phyloP scores from a whole-genome alignment of 495 filamentous ascomycete genomes.

The Neurospora terricola region DNA sequence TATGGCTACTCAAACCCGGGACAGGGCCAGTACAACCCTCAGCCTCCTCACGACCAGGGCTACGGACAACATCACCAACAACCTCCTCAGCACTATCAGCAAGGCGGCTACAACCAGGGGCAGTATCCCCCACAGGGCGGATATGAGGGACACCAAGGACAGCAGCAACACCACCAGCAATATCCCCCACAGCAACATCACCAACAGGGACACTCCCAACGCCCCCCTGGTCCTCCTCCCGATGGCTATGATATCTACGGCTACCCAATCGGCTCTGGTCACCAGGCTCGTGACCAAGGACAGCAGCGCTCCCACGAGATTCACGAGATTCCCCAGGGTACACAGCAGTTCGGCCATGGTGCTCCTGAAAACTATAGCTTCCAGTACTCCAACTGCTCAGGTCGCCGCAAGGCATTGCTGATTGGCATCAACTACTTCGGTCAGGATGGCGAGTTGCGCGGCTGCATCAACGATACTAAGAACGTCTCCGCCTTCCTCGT shows the following conservation, averaged over 20 bases:
- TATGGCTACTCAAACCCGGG: constrained; percentile 15
- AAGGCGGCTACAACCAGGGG: constrained; percentile 6
- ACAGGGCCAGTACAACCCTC: constrained; percentile 19
- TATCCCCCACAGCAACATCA: neutral
- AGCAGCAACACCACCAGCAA: neutral
- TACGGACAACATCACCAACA: constrained; percentile 10
- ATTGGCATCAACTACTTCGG: constrained; percentile 95
- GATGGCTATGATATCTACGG: constrained; percentile 28
- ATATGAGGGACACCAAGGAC: no score
- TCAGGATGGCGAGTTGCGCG: constrained; percentile 71
- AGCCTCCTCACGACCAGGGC: constrained; percentile 1
- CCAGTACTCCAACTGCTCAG: constrained; percentile 83
- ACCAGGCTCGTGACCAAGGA: constrained; percentile 6
- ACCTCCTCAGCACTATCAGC: constrained; percentile 11
- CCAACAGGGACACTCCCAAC: constrained; percentile 20
- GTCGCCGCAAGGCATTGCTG: constrained; percentile 74
- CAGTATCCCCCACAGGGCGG: constrained; percentile 10
- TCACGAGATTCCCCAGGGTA: constrained; percentile 38
- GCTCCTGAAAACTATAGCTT: constrained; percentile 46
- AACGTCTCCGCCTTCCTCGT: constrained; percentile 81
- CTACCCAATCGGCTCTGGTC: constrained; percentile 20
- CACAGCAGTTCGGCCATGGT: constrained; percentile 38
- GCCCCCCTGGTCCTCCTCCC: constrained; percentile 26
- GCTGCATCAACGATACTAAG: constrained; percentile 93
- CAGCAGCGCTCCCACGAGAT: constrained; percentile 24